phyloP scores from a whole-genome alignment of 768 basidiomycete genomes.

The Kockovaella imperatae region DNA sequence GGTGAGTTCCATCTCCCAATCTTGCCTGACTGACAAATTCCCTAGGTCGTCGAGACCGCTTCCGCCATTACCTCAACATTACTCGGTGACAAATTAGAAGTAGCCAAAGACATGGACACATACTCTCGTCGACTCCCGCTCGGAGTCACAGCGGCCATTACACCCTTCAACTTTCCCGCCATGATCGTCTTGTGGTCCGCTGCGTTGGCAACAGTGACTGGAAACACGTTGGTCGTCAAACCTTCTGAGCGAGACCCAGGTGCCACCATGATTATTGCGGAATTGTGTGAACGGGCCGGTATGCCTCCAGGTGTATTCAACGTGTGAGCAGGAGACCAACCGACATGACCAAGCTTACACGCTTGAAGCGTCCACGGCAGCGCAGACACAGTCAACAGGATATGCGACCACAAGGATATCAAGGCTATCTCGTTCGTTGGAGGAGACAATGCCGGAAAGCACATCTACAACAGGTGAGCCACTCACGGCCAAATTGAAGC shows the following conservation, averaged over 20 bases:
- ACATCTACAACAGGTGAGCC: constrained; percentile 87
- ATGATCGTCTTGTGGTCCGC: constrained; percentile 91
- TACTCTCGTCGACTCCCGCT: constrained; percentile 73
- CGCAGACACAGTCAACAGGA: constrained; percentile 75
- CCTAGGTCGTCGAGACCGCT: constrained; percentile 50
- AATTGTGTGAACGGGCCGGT: constrained; percentile 77
- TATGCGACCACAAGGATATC: constrained; percentile 85
- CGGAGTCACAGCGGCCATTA: constrained; percentile 66
- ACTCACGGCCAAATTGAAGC: too few relatives aligned
- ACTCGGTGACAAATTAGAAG: constrained; percentile 85
- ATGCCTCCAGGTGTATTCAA: constrained; percentile 68
- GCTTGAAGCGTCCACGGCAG: constrained; percentile 78
- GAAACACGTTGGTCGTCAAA: constrained; percentile 90
- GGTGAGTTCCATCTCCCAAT: constrained; percentile 59
- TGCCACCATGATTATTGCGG: constrained; percentile 94
- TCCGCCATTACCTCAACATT: constrained; percentile 72
- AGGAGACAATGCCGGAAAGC: constrained; percentile 81
- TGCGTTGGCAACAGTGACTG: constrained; percentile 46
- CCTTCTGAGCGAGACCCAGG: constrained; percentile 96
- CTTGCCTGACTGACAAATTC: neutral
- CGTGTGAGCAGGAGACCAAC: constrained; percentile 20
- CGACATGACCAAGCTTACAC: neutral
- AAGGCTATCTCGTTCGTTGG: constrained; percentile 96
- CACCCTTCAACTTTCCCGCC: constrained; percentile 53
- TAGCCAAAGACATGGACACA: constrained; percentile 91